phyloP scores from a whole-genome alignment of 2,329 filamentous ascomycete species.

The Arachnomyces sp. region DNA sequence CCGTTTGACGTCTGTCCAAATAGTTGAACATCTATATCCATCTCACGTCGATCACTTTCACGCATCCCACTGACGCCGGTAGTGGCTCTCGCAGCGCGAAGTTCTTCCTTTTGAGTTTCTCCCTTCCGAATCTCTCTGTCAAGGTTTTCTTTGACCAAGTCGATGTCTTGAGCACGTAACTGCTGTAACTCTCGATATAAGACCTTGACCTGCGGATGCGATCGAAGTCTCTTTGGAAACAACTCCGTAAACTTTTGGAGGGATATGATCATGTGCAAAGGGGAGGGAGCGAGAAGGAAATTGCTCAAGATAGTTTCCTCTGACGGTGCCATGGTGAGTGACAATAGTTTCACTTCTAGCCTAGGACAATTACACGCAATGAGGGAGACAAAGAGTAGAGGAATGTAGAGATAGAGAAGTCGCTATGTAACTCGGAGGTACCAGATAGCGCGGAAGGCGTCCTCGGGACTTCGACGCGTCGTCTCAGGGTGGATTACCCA shows the following conservation, averaged over 20 bases:
- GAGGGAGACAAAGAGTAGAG: constrained; percentile 9
- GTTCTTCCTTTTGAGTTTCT: constrained; percentile 30
- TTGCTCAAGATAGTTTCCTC: constrained; percentile 68
- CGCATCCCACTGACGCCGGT: constrained; percentile 25
- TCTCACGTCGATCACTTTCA: constrained; percentile 29
- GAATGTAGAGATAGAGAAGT: neutral
- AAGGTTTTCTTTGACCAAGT: constrained; percentile 54
- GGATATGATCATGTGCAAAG: constrained; percentile 65
- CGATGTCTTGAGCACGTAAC: constrained; percentile 61
- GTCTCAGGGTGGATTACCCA: too few relatives aligned
- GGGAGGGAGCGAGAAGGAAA: constrained; percentile 70
- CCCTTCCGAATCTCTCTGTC: constrained; percentile 30
- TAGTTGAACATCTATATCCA: constrained; percentile 48
- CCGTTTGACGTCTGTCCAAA: constrained; percentile 45
- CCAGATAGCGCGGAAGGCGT: too few relatives aligned
- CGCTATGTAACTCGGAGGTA: neutral
- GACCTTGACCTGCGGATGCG: constrained; percentile 58
- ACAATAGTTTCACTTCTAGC: too few relatives aligned
- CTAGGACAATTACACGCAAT: neutral
- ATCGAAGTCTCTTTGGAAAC: constrained; percentile 62
- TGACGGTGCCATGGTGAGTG: constrained; percentile 57
- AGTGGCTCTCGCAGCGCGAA: constrained; percentile 25
- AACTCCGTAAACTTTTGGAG: constrained; percentile 67
- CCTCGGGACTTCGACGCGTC: too few relatives aligned
- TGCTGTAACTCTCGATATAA: constrained; percentile 75